These are phyloP conservation scores for Curvularia eragrostidis DNA, from an alignment of 2,329 filamentous ascomycete genomes.

Conservation along the genomic window DNA sequence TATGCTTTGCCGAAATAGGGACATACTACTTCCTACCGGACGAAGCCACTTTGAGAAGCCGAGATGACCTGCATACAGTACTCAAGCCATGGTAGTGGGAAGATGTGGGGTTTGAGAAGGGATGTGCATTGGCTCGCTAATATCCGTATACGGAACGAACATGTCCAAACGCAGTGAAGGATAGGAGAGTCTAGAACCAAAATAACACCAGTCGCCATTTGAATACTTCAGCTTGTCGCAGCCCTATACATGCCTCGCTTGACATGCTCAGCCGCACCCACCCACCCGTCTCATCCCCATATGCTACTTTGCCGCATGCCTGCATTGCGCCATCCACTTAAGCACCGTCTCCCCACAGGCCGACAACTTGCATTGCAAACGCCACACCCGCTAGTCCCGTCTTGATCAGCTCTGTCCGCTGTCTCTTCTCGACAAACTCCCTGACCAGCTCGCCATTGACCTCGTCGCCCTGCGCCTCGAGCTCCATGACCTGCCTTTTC, in stretches of 20 bases:
- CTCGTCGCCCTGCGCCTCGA: conserved; percentile 49
- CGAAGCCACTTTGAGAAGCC: background rate
- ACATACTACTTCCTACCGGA: no score
- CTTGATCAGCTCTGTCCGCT: conserved; percentile 53
- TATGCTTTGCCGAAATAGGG: background rate
- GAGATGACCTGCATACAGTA: no score
- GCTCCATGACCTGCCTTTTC: conserved; percentile 32
- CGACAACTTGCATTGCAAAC: conserved; percentile 57
- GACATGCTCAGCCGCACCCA: background rate
- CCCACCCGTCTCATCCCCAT: background rate
- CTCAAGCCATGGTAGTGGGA: background rate
- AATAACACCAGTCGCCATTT: conserved; percentile 1
- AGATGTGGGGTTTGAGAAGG: background rate
- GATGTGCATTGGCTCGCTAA: background rate
- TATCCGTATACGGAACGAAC: conserved; percentile 1
- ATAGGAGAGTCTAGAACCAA: conserved; percentile 5
- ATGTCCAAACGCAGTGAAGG: background rate
- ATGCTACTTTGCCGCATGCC: background rate
- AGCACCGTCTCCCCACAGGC: conserved; percentile 58
- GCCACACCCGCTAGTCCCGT: conserved; percentile 52
- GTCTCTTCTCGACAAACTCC: conserved; percentile 53
- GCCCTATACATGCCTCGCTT: background rate
- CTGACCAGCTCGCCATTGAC: conserved; percentile 60
- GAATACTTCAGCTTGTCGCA: background rate
- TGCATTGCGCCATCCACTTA: background rate